These are phyloP conservation scores for Arthrobotrys pseudoclavata DNA, from an alignment of 2,329 filamentous ascomycete genomes.

Conservation along the genomic window DNA sequence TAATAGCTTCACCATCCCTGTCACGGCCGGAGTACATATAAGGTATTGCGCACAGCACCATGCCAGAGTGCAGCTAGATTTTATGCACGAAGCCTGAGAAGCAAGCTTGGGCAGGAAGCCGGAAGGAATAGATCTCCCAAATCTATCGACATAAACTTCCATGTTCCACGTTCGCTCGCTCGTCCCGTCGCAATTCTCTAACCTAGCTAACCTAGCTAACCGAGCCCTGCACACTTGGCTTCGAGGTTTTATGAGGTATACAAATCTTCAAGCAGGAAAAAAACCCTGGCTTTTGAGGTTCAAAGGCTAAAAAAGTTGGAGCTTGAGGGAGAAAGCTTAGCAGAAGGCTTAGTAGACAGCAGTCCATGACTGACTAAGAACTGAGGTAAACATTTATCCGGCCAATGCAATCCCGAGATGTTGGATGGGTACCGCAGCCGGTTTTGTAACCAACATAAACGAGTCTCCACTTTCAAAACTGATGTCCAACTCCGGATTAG, in stretches of 20 bases:
- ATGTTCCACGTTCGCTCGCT: conserved; percentile 19
- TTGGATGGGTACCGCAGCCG: conserved; percentile 18
- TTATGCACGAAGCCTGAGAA: conserved; percentile 6
- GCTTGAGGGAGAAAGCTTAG: conserved; percentile 3
- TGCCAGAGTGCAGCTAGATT: conserved; percentile 17
- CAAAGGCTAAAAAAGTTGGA: neutral
- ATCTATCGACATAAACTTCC: neutral
- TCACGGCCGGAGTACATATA: conserved; percentile 10
- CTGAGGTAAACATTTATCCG: conserved; percentile 53
- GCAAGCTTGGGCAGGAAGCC: conserved; percentile 15
- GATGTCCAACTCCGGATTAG: conserved; percentile 1
- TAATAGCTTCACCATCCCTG: conserved; percentile 25
- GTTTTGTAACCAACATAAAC: conserved; percentile 4
- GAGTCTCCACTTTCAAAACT: conserved; percentile 5
- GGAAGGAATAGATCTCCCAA: conserved; percentile 16
- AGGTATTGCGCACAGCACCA: conserved; percentile 10
- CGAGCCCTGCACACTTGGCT: conserved; percentile 17
- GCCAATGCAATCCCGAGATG: conserved; percentile 22
- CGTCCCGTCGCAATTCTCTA: conserved; percentile 41
- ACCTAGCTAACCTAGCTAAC: conserved; percentile 1
- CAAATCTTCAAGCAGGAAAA: neutral
- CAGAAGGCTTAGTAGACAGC: neutral
- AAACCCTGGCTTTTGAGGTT: conserved; percentile 23
- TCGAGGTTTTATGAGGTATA: neutral
- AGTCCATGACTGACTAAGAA: conserved; percentile 32